Percentiles rank a stretch among this genome's conserved stretches.
Conservation (phyloP, 1,284 basidiomycete genomes). For the Cryptococcus sp. region DNA sequence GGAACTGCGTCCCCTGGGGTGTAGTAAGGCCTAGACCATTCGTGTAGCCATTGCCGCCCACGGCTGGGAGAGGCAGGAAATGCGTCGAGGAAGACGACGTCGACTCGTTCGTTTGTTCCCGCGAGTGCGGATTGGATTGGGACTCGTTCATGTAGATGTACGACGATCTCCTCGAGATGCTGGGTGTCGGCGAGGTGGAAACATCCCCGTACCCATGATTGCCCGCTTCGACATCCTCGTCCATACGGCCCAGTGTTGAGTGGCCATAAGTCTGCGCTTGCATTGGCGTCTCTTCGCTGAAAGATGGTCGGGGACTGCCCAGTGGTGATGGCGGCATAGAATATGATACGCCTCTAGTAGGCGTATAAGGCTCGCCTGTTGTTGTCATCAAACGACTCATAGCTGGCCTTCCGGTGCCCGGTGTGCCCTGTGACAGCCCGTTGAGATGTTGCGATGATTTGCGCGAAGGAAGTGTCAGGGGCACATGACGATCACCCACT, state of each 20-base stretch:
- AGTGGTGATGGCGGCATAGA: constrained; percentile 37
- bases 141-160: constrained; percentile 35
- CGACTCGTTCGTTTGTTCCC: constrained; percentile 7
- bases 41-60: not conserved
- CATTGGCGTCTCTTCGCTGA: constrained; percentile 8
- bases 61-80: constrained; percentile 28
- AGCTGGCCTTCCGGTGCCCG: constrained; percentile 5
- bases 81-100: constrained; percentile 17
- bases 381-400: constrained; percentile 9
- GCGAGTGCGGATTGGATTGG: constrained; percentile 3
- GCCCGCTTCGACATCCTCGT: constrained; percentile 28
- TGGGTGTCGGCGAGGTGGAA: constrained; percentile 22
- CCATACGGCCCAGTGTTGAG: constrained; percentile 4
- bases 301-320: constrained; percentile 23
- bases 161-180: constrained; percentile 38
- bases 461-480: constrained; percentile 39
- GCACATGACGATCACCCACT: constrained; percentile 32
- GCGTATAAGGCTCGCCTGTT: constrained; percentile 1
- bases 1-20: constrained; percentile 15
- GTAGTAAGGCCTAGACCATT: constrained; percentile 19
- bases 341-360: constrained; percentile 2
- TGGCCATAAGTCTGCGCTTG: constrained; percentile 5
- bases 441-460: constrained; percentile 40
- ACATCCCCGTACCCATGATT: not conserved
- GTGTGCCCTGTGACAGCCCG: constrained; percentile 10